phyloP scores from a whole-genome alignment of 306 rosid species.

The Acacia melanoxylon region DNA sequence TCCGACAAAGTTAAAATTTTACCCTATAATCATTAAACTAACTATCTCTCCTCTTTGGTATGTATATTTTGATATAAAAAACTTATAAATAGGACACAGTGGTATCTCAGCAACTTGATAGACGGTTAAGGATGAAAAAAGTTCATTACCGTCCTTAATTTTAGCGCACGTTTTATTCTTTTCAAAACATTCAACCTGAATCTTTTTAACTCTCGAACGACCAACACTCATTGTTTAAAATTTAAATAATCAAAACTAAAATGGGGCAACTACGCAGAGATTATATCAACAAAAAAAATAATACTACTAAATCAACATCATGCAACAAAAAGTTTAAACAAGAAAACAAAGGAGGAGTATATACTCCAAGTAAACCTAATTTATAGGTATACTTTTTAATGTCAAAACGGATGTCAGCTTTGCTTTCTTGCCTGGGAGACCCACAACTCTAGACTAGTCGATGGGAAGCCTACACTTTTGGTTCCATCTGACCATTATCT shows the following conservation, averaged over 20 bases:
- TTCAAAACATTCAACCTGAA: too few relatives aligned
- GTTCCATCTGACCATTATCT: background rate
- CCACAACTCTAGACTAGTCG: background rate
- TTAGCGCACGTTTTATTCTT: too few relatives aligned
- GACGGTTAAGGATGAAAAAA: background rate
- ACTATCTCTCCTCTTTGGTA: too few relatives aligned
- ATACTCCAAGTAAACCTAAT: background rate
- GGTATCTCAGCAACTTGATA: background rate
- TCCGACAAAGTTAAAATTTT: too few relatives aligned
- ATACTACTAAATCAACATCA: background rate
- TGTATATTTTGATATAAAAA: too few relatives aligned
- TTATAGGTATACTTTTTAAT: background rate
- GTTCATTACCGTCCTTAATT: too few relatives aligned
- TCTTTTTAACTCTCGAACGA: accelerated
- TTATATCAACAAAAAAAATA: too few relatives aligned
- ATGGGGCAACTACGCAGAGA: too few relatives aligned
- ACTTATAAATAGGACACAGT: too few relatives aligned
- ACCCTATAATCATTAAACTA: too few relatives aligned
- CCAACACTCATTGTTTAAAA: too few relatives aligned
- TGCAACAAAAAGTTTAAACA: background rate
- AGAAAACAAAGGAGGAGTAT: background rate
- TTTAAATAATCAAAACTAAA: too few relatives aligned
- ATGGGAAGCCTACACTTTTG: background rate
- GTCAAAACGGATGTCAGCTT: background rate
- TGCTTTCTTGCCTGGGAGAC: background rate